Percentiles rank a stretch among this genome's conserved stretches.
phyloP scores from a whole-genome alignment of 1,139 yeast species.

The Geotrichum macrosporum region DNA sequence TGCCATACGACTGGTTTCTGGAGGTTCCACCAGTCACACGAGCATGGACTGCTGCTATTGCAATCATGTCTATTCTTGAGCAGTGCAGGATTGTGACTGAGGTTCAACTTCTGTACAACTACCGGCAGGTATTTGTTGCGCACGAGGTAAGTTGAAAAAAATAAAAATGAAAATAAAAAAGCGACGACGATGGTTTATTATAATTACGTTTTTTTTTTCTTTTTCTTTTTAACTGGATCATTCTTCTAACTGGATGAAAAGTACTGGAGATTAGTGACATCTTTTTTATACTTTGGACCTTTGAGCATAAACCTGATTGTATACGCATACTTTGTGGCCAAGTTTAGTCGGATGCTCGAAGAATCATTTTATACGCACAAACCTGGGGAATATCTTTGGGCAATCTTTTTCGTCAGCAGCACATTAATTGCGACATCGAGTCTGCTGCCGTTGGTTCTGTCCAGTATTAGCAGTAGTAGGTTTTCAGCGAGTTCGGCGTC shows the following conservation, averaged over 20 bases:
- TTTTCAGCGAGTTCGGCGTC: not conserved
- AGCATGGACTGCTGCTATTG: slow-evolving; percentile 33
- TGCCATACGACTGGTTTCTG: slow-evolving; percentile 35
- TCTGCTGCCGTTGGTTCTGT: slow-evolving; percentile 28
- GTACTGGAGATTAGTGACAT: slow-evolving; percentile 44
- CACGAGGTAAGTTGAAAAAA: slow-evolving; percentile 29
- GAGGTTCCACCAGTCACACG: slow-evolving; percentile 36
- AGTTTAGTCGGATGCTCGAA: slow-evolving; percentile 44
- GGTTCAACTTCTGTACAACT: slow-evolving; percentile 28
- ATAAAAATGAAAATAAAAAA: not conserved
- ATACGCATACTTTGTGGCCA: slow-evolving; percentile 39
- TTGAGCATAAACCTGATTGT: slow-evolving; percentile 40
- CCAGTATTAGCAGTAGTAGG: too few species aligned
- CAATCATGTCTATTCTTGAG: slow-evolving; percentile 35
- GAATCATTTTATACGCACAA: slow-evolving; percentile 29
- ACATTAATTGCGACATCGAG: slow-evolving; percentile 8
- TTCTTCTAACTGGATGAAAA: too few species aligned
- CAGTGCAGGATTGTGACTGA: slow-evolving; percentile 34
- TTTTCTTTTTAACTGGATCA: too few species aligned
- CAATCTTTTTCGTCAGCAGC: slow-evolving; percentile 11
- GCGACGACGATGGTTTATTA: not conserved
- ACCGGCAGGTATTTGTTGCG: slow-evolving; percentile 25
- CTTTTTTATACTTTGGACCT: slow-evolving; percentile 44
- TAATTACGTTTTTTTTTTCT: slow-evolving; percentile 22
- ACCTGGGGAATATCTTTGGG: slow-evolving; percentile 17